phyloP scores from a whole-genome alignment of 1,284 basidiomycete genomes.

The Ceratobasidium theobromae region DNA sequence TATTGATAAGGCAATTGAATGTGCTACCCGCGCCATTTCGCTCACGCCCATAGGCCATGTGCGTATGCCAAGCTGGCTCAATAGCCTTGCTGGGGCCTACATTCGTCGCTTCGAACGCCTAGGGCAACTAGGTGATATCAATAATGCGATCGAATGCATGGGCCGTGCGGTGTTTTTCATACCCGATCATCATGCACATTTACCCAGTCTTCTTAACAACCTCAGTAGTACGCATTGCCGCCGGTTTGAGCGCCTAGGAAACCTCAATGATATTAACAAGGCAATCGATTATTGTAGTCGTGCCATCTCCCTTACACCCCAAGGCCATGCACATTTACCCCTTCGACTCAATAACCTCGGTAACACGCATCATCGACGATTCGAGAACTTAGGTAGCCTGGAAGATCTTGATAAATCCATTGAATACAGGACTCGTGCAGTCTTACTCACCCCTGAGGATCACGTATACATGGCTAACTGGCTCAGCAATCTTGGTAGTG shows the following conservation, averaged over 20 bases:
- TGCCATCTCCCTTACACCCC: neutral
- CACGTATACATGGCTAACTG: neutral
- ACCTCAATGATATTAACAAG: slow-evolving; percentile 8
- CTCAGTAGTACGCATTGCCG: neutral
- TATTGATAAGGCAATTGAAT: neutral
- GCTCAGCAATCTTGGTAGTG: neutral
- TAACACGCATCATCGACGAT: neutral
- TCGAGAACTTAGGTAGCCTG: neutral
- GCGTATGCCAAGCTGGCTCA: no score
- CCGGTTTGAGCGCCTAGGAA: neutral
- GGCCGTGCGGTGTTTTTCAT: no score
- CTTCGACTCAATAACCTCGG: neutral
- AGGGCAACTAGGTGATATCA: no score
- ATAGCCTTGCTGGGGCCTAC: no score
- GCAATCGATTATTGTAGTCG: neutral
- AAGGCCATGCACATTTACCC: neutral
- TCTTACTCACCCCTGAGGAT: neutral
- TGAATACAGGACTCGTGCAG: neutral
- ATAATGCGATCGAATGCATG: no score
- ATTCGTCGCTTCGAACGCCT: no score
- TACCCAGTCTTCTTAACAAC: neutral
- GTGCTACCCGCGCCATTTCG: neutral
- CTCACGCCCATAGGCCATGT: neutral
- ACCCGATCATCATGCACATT: neutral
- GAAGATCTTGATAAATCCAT: neutral